Percentiles rank a stretch among this genome's conserved stretches.
These are phyloP conservation scores for Stephania japonica DNA, from an alignment of 164 flowering plant species.

Conservation along the genomic window DNA sequence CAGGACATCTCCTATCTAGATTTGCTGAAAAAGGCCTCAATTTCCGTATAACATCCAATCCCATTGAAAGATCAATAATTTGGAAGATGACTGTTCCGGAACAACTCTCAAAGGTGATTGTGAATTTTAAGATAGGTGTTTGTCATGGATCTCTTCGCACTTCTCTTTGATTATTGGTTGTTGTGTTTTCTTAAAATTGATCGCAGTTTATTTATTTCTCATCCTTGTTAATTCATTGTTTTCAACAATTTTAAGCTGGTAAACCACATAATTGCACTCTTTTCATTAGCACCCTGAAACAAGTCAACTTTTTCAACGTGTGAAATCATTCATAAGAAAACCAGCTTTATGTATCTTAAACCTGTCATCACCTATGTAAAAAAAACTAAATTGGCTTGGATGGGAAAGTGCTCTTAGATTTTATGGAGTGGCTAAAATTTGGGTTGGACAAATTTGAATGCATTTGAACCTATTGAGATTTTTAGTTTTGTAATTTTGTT, in stretches of 20 bases:
- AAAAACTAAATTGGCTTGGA: no score
- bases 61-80: conserved; percentile 66
- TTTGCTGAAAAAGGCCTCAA: conserved; percentile 72
- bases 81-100: conserved; percentile 82
- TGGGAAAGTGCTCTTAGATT: no score
- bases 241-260: background rate
- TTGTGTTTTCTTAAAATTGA: background rate
- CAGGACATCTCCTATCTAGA: conserved; percentile 75
- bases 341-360: no score
- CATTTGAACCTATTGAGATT: no score
- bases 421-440: no score
- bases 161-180: background rate
- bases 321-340: background rate
- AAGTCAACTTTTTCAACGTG: background rate
- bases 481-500: background rate
- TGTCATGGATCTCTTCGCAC: background rate
- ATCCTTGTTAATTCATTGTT: background rate
- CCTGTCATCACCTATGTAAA: no score
- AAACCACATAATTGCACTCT: background rate
- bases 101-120: conserved; percentile 54
- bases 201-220: background rate
- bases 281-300: background rate
- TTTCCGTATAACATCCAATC: conserved; percentile 66
- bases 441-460: no score
- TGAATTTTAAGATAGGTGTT: background rate